Conservation (phyloP, 257 asterid species). For the Nicotiana sylvestris region DNA sequence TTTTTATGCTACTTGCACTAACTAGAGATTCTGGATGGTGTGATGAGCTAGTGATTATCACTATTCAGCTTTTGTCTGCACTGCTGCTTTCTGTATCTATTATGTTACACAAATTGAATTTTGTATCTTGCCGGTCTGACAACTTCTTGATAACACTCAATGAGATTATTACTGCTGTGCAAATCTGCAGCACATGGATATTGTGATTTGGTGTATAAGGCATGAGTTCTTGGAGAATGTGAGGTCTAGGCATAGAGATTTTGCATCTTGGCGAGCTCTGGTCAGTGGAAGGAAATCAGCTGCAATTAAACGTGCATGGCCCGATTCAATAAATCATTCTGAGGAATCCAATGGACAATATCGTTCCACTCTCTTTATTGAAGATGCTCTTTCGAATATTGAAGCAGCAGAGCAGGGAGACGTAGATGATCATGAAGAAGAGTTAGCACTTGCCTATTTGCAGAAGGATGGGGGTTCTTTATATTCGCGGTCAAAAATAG, state of each 20-base stretch:
- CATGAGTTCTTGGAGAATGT: conserved; percentile 70
- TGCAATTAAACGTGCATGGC: conserved; percentile 81
- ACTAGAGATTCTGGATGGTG: not conserved
- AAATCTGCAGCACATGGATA: conserved; percentile 72
- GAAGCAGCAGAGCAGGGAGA: conserved; percentile 54
- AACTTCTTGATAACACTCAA: not conserved
- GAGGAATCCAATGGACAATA: conserved; percentile 33
- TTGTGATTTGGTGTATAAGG: conserved; percentile 81
- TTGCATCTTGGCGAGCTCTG: conserved; percentile 56
- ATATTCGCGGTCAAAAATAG: conserved; percentile 44
- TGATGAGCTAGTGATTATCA: conserved; percentile 1
- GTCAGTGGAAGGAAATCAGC: conserved; percentile 70
- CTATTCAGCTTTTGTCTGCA: not conserved
- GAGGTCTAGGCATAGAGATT: conserved; percentile 44
- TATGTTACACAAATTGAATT: not conserved
- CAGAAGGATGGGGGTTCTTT: conserved; percentile 42
- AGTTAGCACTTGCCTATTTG: conserved; percentile 37
- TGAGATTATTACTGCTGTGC: not conserved
- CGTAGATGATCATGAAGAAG: conserved; percentile 44
- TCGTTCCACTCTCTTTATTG: conserved; percentile 66
- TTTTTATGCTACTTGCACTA: not conserved
- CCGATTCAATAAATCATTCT: conserved; percentile 35
- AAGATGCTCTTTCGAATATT: conserved; percentile 82
- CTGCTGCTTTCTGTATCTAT: not conserved
- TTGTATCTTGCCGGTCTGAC: not conserved